Base-by-base conservation (phyloP, 805 yeast genomes). In the Cyberlindnera sargentensis region DNA sequence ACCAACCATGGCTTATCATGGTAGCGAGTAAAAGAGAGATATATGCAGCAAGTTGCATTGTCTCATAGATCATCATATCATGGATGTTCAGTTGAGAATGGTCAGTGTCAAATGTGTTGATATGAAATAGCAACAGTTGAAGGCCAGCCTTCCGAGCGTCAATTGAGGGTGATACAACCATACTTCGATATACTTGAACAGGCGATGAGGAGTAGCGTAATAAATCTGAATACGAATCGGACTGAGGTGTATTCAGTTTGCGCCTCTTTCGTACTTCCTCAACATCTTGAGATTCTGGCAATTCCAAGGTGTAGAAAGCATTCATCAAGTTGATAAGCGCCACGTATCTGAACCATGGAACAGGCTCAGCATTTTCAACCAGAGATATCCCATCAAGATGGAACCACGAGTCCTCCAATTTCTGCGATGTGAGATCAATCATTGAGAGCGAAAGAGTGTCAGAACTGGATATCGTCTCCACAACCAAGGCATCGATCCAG, bases 261-360 rank as follows among this genome's bases (percentile, higher is more conserved):
- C 66, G 68, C 15, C 65, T 57, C 39, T 55, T 58, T 35, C 40
- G 31, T 2, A 40, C 11, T 28, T 53, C 50, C 10, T 42, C 47
- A 4, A 28, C 26, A 8, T 42, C 37, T 8, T 34, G 25, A 3
- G 9, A 4, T 4, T 25, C 24, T 5, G 9, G 8, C 3, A 32
- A 11, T 3, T 28, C 35, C 37, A 45, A 31, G 8, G 28, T 25
- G 40, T 36, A 51, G 7, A 48, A 43, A 2, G 57, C 41, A 23
- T 46, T 45, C 15, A 52, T n/a, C 20, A 75, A 47, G 34, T 53
- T 61, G 1, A 62, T 43, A 6, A 70, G 28, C 0, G 75, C 77
- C 6, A 55, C 42, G 1, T 62, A 41, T 4, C 66, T 47, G 9
- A 76, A 54, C 82, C 82, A 78, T 0, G 67, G 57, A 5, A 51